Evolutionary conservation across 495 filamentous ascomycete genomes (phyloP), one percentile per base, ranked within the genome.

Genomic region (Hyaloscypha hepaticicola): DNA sequence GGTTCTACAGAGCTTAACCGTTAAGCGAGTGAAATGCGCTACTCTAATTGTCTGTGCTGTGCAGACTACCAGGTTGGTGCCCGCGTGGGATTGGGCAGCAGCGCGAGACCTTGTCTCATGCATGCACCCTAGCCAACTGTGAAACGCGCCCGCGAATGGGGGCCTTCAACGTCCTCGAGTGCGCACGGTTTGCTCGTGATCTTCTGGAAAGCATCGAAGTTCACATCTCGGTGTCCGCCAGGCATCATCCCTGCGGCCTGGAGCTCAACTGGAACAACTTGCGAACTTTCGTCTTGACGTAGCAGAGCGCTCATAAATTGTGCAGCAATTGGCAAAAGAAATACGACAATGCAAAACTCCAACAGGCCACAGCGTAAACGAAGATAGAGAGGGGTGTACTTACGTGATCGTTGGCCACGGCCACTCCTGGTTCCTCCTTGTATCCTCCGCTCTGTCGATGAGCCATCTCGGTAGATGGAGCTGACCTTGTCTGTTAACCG

Each of bases 401-500:
- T 67, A 72, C 70, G 60, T 70, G 70, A 66, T 72, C 67, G 38
- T 55, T 59, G 5, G 63, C 55, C 21, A 65, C 64, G 3, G 68
- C 59, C 22, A 69, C 68, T 26, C 68, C 68, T 7, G 70, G 68
- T 34, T 72, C 70, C 66, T 72, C 65, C 52, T 72, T 72, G 66
- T 72, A 72, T 45, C 67, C 67, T 49, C 64, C 70, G 51, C 58
- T 67, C 48, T 72, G 70, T 60, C 65, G 67, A 63, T 72, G 70
- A 28, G 70, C 61, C 70, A 72, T 72, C 49, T 65, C 59, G 62
- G 41, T 55, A 48, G 49, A 51, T 61, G 63, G 55, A 28, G 21
- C 3, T 14, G 31, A 11, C 55, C 55, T 48, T 11, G 21, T 58
- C 65, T 56, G 56, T 16, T 24, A 28, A 41, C 24, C 56, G 19